phyloP scores from a whole-genome alignment of 768 basidiomycete species.

The Russula sp. region DNA sequence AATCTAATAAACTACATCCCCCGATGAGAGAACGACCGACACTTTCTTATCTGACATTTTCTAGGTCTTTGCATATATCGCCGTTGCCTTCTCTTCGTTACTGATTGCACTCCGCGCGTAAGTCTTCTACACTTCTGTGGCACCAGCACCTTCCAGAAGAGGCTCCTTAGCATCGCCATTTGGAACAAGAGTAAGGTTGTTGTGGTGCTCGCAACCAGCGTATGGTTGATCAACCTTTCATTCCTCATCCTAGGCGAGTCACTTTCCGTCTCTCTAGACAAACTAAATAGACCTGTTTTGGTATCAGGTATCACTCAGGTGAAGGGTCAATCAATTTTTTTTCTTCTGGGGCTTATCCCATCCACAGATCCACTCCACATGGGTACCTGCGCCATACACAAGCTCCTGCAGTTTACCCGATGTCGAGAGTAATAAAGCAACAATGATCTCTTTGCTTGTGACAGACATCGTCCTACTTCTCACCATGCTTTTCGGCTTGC shows the following conservation, averaged over 20 bases:
- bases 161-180: background rate
- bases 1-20: background rate
- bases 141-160: background rate
- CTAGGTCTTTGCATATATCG: background rate
- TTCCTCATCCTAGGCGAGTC: background rate
- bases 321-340: background rate
- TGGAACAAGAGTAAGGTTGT: background rate
- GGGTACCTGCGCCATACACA: background rate
- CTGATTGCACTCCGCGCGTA: conserved; percentile 4
- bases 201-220: background rate
- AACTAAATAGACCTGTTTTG: background rate
- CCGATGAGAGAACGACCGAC: background rate
- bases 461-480: background rate
- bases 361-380: background rate
- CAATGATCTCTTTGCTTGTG: background rate
- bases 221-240: background rate
- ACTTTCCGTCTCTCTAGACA: background rate
- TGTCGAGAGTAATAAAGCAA: background rate
- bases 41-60: background rate
- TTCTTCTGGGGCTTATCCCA: background rate
- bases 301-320: background rate
- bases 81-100: background rate
- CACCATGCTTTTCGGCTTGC: conserved; percentile 4
- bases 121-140: background rate
- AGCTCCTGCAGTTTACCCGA: background rate